These are phyloP conservation scores for Suhomyces vadensis DNA, from an alignment of 805 yeast species.

Conservation along the genomic window DNA sequence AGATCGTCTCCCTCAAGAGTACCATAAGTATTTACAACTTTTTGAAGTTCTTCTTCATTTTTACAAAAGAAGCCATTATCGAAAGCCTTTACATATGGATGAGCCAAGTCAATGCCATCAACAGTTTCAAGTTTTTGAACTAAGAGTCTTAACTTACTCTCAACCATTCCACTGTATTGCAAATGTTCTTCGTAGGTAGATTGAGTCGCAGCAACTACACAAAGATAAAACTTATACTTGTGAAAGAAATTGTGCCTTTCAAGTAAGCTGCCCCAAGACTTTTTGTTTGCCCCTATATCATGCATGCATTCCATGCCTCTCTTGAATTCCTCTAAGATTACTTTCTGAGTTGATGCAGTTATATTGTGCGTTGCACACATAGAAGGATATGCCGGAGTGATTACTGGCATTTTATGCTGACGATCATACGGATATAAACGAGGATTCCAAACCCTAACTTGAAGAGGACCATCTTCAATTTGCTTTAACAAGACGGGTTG, in stretches of 20 bases:
- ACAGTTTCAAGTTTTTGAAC: slow-evolving; percentile 81
- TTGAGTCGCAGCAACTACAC: slow-evolving; percentile 74
- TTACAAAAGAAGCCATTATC: slow-evolving; percentile 49
- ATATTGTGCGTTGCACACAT: slow-evolving; percentile 99
- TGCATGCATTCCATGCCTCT: slow-evolving; percentile 74
- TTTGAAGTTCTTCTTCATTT: slow-evolving; percentile 55
- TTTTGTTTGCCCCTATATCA: slow-evolving; percentile 62
- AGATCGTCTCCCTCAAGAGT: slow-evolving; percentile 53
- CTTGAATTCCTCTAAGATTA: slow-evolving; percentile 74
- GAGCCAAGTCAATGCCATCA: slow-evolving; percentile 78
- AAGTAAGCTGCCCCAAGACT: slow-evolving; percentile 74
- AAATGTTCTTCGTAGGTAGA: slow-evolving; percentile 78
- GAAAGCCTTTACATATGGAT: slow-evolving; percentile 83
- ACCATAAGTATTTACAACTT: slow-evolving; percentile 64
- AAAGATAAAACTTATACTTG: slow-evolving; percentile 82
- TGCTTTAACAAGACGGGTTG: slow-evolving; percentile 92
- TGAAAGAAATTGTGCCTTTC: slow-evolving; percentile 79
- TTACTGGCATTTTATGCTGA: slow-evolving; percentile 93
- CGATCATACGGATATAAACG: slow-evolving; percentile 85
- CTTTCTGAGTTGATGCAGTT: slow-evolving; percentile 80
- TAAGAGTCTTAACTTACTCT: slow-evolving; percentile 76
- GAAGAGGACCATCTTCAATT: slow-evolving; percentile 96
- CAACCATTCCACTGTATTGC: slow-evolving; percentile 92
- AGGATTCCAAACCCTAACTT: slow-evolving; percentile 97
- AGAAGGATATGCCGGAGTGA: slow-evolving; percentile 97